Base-by-base conservation (phyloP, 495 filamentous ascomycete species). In the Penicillium flavigenum region DNA sequence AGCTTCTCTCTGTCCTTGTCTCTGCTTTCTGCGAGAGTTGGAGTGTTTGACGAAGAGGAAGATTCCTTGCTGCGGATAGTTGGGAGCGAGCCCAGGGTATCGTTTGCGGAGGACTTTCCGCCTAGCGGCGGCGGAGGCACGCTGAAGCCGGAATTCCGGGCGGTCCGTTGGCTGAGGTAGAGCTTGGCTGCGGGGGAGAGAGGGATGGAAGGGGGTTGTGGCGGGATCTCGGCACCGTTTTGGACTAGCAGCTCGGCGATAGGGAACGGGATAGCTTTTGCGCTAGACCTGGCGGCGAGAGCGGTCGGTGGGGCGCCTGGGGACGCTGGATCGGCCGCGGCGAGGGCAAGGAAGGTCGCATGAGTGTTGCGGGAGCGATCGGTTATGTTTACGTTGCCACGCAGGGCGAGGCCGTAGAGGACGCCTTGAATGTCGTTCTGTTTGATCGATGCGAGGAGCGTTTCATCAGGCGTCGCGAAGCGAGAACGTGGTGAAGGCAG, bases 211-310 rank as follows among this genome's bases (percentile, higher is more conserved):
- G 89, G 88, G 45, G 86, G 79, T 7, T 82, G 71, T 1, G 79
- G 68, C 0, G 94, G 92, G 17, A 97, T 88, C 45, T 95, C 90
- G 8, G 91, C 92, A 31, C 94, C 94, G 68, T 98, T 98, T 63
- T 96, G 94, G 19, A 98, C 79, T 11, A 98, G 81, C 47, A 98
- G 81, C 73, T 98, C 94, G 27, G 94, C 95, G 24, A 97, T 76
- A 0, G 95, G 88, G 72, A 97, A 98, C 3, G 85, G 69, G 36
- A 79, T 82, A 16, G 71, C 67, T 52, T 74, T 78, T 19, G 70
- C 56, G 64, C 54, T 53, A 56, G 68, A 63, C 57, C 66, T 59
- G 65, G 67, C 51, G 61, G 56, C 66, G 65, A 59, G 67, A 73
- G 67, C 68, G 26, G 75, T 73, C 5, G 78, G 70, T 9, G 73